phyloP scores from a whole-genome alignment of 257 asterid species.

The Petunia secreta region DNA sequence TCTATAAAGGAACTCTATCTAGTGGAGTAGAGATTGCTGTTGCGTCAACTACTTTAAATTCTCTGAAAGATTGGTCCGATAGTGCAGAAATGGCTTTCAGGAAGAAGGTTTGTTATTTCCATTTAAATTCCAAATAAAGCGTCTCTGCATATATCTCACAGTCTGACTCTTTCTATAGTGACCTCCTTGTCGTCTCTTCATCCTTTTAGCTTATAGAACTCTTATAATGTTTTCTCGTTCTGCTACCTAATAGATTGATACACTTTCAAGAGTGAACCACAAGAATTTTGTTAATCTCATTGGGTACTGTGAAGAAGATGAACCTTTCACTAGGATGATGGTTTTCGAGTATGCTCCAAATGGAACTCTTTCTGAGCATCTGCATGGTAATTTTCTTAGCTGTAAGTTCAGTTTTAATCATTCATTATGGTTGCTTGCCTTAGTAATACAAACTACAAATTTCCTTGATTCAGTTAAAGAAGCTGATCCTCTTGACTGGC shows the following conservation, averaged over 20 bases:
- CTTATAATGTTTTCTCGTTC: background rate
- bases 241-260: constrained; percentile 57
- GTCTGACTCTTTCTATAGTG: background rate
- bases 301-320: constrained; percentile 91
- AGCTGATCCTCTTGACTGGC: constrained; percentile 92
- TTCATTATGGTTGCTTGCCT: background rate
- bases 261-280: constrained; percentile 85
- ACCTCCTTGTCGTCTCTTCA: background rate
- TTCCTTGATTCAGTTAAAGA: constrained; percentile 60
- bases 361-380: constrained; percentile 81
- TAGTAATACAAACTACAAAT: background rate
- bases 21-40: constrained; percentile 95
- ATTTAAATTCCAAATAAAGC: background rate
- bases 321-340: constrained; percentile 92
- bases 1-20: constrained; percentile 91
- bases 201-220: background rate
- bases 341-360: constrained; percentile 97
- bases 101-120: constrained; percentile 59
- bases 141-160: background rate
- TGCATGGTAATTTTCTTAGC: constrained; percentile 62
- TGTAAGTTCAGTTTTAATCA: constrained; percentile 16
- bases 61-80: constrained; percentile 73
- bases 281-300: constrained; percentile 87
- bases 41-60: constrained; percentile 63
- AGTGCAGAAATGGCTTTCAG: constrained; percentile 67